These are phyloP conservation scores for Allium sativum DNA, from an alignment of 106 monocot species.

Conservation along the genomic window DNA sequence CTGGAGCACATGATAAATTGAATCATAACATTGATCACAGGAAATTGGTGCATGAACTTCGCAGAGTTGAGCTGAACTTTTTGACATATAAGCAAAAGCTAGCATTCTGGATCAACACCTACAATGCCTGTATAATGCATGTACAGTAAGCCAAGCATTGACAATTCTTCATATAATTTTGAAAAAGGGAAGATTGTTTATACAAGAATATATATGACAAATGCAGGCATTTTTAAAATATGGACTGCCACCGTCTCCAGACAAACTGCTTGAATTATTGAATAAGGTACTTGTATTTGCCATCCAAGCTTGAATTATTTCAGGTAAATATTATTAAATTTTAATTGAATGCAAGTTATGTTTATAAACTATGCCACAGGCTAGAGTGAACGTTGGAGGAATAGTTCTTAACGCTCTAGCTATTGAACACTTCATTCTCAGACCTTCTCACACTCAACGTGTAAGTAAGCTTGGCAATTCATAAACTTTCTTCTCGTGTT, in stretches of 20 bases:
- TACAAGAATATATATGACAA: background rate
- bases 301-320: no score
- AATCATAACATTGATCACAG: conserved; percentile 16
- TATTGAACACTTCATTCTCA: conserved; percentile 83
- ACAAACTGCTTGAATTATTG: conserved; percentile 46
- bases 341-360: background rate
- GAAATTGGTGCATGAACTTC: conserved; percentile 49
- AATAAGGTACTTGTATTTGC: conserved; percentile 48
- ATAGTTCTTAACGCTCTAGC: conserved; percentile 71
- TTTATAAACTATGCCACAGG: conserved; percentile 27
- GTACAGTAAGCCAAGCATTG: conserved; percentile 29
- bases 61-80: conserved; percentile 28
- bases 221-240: conserved; percentile 73
- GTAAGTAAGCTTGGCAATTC: conserved; percentile 22
- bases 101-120: conserved; percentile 94
- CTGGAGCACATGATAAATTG: background rate
- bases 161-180: background rate
- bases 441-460: conserved; percentile 29
- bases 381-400: conserved; percentile 75
- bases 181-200: background rate
- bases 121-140: conserved; percentile 90
- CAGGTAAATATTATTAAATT: background rate
- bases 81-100: conserved; percentile 85
- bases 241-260: conserved; percentile 46
- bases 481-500: no score